Evolutionary conservation across 805 yeast species (phyloP).

Genomic region (Clavispora santaluciae): DNA sequence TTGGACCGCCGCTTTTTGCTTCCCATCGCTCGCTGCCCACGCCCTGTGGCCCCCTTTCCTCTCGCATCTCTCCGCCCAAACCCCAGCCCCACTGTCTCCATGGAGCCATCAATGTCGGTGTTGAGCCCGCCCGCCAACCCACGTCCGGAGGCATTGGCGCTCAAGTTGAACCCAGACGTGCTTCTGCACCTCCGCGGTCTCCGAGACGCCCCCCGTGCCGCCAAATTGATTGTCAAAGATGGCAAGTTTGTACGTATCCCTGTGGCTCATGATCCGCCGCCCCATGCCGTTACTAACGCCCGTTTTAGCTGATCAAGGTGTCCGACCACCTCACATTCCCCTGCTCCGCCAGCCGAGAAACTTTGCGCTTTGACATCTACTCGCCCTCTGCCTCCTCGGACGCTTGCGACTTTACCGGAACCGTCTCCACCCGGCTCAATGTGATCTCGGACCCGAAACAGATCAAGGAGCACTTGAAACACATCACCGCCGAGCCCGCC

Average conservation of each 20-base stretch:
- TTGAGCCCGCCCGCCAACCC: conserved; percentile 13
- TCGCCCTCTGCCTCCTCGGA: conserved; percentile 8
- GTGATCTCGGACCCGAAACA: conserved; percentile 28
- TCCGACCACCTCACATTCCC: conserved; percentile 26
- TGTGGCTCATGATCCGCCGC: background rate
- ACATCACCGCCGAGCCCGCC: background rate
- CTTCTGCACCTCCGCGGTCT: conserved; percentile 22
- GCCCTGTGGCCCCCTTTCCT: background rate
- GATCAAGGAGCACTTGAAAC: conserved; percentile 17
- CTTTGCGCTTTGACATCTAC: conserved; percentile 33
- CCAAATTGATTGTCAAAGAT: conserved; percentile 34
- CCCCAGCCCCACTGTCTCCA: background rate
- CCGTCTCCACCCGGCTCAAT: conserved; percentile 26
- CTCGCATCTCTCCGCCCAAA: background rate
- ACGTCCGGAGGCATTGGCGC: conserved; percentile 22
- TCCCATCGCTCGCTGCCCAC: background rate
- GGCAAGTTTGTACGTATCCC: conserved; percentile 29
- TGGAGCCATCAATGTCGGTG: conserved; percentile 10
- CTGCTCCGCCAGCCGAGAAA: conserved; percentile 30
- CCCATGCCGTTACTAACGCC: conserved; percentile 15
- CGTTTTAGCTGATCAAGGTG: conserved; percentile 24
- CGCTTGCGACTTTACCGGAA: conserved; percentile 23
- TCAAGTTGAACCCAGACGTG: conserved; percentile 26
- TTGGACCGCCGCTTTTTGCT: background rate
- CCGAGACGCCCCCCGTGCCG: conserved; percentile 10